Conservation (phyloP, 2,329 filamentous ascomycete species). For the Davidsoniella neocaledoniae region DNA sequence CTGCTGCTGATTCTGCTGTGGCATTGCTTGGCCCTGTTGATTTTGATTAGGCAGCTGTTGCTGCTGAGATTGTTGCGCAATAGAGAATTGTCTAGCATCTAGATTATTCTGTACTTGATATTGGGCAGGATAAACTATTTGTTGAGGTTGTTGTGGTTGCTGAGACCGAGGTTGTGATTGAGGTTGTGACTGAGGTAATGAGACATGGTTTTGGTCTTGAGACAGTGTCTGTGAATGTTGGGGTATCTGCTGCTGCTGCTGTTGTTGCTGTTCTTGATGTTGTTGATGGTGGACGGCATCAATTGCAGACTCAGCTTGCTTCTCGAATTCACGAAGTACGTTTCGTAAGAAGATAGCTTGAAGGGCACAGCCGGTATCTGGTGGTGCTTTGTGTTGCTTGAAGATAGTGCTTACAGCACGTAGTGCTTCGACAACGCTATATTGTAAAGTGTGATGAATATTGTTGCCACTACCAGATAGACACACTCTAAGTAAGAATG, state of each 20-base stretch:
- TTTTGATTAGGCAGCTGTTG: background rate
- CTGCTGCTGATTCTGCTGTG: background rate
- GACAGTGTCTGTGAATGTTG: background rate
- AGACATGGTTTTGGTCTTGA: background rate
- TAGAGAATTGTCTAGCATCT: too few species aligned
- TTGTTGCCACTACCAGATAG: slow-evolving; percentile 7
- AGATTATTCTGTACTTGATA: too few species aligned
- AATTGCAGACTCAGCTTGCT: slow-evolving; percentile 3
- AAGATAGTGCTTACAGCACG: slow-evolving; percentile 16
- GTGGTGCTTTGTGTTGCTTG: slow-evolving; percentile 17
- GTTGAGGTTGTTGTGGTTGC: background rate
- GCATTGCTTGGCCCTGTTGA: background rate
- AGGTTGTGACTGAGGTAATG: too few species aligned
- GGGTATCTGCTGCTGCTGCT: too few species aligned
- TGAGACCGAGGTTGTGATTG: background rate
- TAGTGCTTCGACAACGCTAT: slow-evolving; percentile 13
- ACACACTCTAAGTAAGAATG: slow-evolving; percentile 22
- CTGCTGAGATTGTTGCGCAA: too few species aligned
- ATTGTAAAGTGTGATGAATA: slow-evolving; percentile 11
- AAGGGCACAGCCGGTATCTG: slow-evolving; percentile 18
- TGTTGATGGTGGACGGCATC: background rate
- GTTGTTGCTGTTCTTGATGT: too few species aligned
- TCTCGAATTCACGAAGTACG: slow-evolving; percentile 10
- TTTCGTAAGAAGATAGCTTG: slow-evolving; percentile 19
- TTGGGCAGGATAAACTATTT: too few species aligned